Evolutionary conservation across 768 basidiomycete genomes (phyloP).

Genomic region (Tubosaeta sp.): DNA sequence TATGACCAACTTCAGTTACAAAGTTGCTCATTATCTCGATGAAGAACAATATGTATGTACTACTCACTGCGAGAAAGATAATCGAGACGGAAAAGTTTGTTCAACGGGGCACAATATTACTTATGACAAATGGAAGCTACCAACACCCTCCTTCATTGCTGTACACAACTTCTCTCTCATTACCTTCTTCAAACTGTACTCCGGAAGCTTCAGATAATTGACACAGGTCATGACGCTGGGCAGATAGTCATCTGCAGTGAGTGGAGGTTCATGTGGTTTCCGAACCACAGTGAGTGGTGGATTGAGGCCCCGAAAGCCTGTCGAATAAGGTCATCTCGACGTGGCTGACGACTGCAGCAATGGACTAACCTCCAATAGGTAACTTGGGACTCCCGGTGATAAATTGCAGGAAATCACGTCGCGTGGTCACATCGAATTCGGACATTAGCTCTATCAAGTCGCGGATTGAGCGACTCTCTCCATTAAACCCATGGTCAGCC

Average conservation of each 20-base stretch:
- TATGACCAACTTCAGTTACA: neutral
- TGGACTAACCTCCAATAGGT: slow-evolving; percentile 81
- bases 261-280: slow-evolving; percentile 90
- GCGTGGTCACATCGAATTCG: slow-evolving; percentile 63
- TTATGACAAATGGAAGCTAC: slow-evolving; percentile 95
- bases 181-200: slow-evolving; percentile 84
- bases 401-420: slow-evolving; percentile 92
- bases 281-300: slow-evolving; percentile 95
- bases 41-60: slow-evolving; percentile 3
- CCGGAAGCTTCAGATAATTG: slow-evolving; percentile 93
- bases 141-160: slow-evolving; percentile 92
- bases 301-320: slow-evolving; percentile 92
- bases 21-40: slow-evolving; percentile 2
- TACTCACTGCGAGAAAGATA: slow-evolving; percentile 9
- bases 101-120: slow-evolving; percentile 22
- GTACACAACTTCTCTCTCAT: slow-evolving; percentile 79
- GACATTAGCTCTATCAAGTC: slow-evolving; percentile 86
- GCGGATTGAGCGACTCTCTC: slow-evolving; percentile 87
- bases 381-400: slow-evolving; percentile 96
- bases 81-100: slow-evolving; percentile 21
- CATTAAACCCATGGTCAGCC: slow-evolving; percentile 97
- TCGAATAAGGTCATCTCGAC: neutral
- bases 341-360: neutral
- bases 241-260: slow-evolving; percentile 89
- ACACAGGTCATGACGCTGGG: slow-evolving; percentile 99